Base-by-base conservation (phyloP, 2,329 filamentous ascomycete species). In the Chalaropsis thielavioides region DNA sequence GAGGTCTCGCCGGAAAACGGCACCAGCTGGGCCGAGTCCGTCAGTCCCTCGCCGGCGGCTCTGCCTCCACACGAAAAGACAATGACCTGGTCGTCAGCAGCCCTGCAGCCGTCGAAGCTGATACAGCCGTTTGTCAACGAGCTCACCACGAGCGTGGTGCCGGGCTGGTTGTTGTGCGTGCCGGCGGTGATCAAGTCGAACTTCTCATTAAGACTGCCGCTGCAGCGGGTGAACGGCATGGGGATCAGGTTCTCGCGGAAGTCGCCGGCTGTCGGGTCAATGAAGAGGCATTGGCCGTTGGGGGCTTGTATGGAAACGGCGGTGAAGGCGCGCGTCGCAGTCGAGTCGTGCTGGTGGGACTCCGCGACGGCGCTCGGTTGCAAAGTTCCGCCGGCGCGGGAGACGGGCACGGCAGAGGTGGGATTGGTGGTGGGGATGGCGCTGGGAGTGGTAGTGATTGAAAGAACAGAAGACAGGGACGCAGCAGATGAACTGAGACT, bases 191-290 rank as follows among this genome's bases (percentile, higher is more conserved):
- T 74, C 54, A 82, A 69, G 70, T 82, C 80, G 69, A 79, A 82
- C 68, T 76, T 77, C 70, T 81, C 77, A 62, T 77, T 78, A 2
- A 75, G 71, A 3, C 75, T 74, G 40, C 76, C 78, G 38, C 73
- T 71, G 71, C 80, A 82, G 35, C 72, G 70, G 8, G 76, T 76
- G 10, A 81, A 69, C 24, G 74, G 73, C 8, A 82, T 71, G 1
- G 80, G 80, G 62, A 81, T 80, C 59, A 82, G 72, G 68, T 82
- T 82, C 71, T 79, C 74, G 5, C 80, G 77, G 71, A 81, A 82
- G 68, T 82, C 80, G 43, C 80, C 80, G 0, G 78, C 79, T 1
- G 78, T 78, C 0, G 78, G 77, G 68, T 82, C 77, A 56, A 81
- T 71, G 41, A 76, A 80, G n/a, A 82, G 74, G 66, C 80, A 82